A percentile compares a stretch with the other conserved stretches of the same genome.
Conservation (phyloP, 2,329 filamentous ascomycete species). For the Aspergillus carbonarius region DNA sequence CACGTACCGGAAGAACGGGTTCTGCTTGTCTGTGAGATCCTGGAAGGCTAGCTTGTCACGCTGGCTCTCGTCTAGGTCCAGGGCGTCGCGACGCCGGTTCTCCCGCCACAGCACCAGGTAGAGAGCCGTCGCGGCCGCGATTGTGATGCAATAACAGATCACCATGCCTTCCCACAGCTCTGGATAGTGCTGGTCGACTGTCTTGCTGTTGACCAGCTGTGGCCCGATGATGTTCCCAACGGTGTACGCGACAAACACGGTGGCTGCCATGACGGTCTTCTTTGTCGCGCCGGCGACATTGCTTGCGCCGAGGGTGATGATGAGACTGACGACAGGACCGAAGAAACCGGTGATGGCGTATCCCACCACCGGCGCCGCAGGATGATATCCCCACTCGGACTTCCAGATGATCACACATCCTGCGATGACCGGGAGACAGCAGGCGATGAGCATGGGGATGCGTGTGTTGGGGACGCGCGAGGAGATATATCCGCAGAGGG, state of each 20-base stretch:
- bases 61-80: constrained; percentile 59
- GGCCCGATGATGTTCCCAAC: constrained; percentile 76
- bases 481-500: constrained; percentile 64
- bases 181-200: constrained; percentile 66
- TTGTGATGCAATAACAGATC: constrained; percentile 66
- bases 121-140: constrained; percentile 55
- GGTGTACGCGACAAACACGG: constrained; percentile 73
- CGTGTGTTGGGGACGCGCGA: constrained; percentile 62
- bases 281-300: constrained; percentile 77
- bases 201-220: constrained; percentile 67
- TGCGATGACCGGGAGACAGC: constrained; percentile 71
- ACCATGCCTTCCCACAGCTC: constrained; percentile 70
- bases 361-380: constrained; percentile 65
- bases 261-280: constrained; percentile 72
- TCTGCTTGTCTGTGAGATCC: constrained; percentile 68
- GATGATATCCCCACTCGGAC: constrained; percentile 61
- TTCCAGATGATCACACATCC: constrained; percentile 76
- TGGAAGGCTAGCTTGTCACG: constrained; percentile 65
- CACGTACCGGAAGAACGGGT: constrained; percentile 65
- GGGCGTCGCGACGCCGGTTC: constrained; percentile 53
- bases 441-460: constrained; percentile 63
- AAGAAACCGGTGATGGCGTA: constrained; percentile 74
- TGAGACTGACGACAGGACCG: constrained; percentile 66
- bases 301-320: constrained; percentile 58
- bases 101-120: constrained; percentile 61